phyloP scores from a whole-genome alignment of 2,329 filamentous ascomycete species.

The Truncatella angustata region DNA sequence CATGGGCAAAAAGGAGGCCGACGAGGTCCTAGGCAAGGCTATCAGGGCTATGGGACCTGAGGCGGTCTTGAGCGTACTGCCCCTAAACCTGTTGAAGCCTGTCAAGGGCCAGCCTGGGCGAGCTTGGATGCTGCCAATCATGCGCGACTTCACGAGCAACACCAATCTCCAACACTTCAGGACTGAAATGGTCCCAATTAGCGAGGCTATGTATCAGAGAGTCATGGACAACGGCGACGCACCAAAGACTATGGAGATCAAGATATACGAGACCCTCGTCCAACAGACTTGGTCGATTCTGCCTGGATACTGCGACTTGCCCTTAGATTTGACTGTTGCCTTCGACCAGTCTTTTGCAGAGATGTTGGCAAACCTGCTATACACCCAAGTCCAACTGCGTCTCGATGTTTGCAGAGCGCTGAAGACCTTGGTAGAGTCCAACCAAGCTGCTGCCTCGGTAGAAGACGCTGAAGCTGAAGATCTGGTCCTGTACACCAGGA shows the following conservation, averaged over 20 bases:
- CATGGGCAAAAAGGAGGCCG: conserved; percentile 89
- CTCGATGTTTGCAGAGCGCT: conserved; percentile 84
- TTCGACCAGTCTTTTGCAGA: conserved; percentile 92
- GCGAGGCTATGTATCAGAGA: conserved; percentile 84
- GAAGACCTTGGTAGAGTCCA: conserved; percentile 86
- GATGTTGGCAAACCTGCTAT: conserved; percentile 85
- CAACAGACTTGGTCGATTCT: conserved; percentile 93
- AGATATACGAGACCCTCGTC: conserved; percentile 89
- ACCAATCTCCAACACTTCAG: conserved; percentile 85
- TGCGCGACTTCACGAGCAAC: conserved; percentile 87
- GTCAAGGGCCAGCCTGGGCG: conserved; percentile 76
- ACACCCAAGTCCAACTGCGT: conserved; percentile 85
- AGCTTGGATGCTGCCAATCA: conserved; percentile 90
- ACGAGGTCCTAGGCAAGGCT: conserved; percentile 84
- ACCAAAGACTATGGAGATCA: conserved; percentile 92
- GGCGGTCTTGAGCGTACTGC: conserved; percentile 76
- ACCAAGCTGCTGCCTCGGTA: conserved; percentile 73
- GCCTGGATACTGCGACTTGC: conserved; percentile 92
- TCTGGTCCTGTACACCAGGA: conserved; percentile 72
- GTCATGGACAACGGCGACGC: conserved; percentile 78
- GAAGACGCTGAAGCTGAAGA: conserved; percentile 71
- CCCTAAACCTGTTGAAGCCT: conserved; percentile 80
- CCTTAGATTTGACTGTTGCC: conserved; percentile 70
- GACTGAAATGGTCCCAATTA: conserved; percentile 81
- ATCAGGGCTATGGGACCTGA: conserved; percentile 88